These are phyloP conservation scores for Selaginella tamariscina DNA, from an alignment of 75 land plant genomes.

Conservation along the genomic window DNA sequence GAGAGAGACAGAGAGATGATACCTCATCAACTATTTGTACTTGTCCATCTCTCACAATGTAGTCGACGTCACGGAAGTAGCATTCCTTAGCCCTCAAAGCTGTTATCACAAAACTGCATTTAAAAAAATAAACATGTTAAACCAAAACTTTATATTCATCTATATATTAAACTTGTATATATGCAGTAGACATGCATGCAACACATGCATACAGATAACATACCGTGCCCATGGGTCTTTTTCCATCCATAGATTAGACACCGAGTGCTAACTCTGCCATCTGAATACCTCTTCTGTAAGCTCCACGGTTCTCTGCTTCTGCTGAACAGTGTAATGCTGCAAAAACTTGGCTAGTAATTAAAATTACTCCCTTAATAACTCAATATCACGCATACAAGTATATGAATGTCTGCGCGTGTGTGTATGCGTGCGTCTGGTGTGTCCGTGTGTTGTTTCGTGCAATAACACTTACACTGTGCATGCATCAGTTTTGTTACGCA, in stretches of 20 bases:
- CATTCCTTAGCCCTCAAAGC: conserved; percentile 96
- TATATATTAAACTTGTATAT: no score
- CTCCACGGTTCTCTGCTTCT: conserved; percentile 81
- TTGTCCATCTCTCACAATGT: conserved; percentile 85
- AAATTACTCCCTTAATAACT: no score
- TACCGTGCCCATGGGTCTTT: conserved; percentile 89
- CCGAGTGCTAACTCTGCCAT: conserved; percentile 90
- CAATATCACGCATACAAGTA: no score
- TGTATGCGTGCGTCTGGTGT: no score
- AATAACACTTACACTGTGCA: no score
- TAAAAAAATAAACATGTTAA: neutral
- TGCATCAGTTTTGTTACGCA: no score
- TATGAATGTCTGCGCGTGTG: no score
- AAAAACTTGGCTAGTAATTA: neutral
- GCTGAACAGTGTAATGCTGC: conserved; percentile 82
- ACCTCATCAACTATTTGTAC: conserved; percentile 98
- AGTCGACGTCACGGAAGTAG: conserved; percentile 81
- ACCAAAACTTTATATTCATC: neutral
- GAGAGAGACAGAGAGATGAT: neutral
- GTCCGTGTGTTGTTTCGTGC: no score
- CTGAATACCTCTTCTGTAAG: conserved; percentile 82
- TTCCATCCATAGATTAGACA: conserved; percentile 93
- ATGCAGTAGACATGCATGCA: no score
- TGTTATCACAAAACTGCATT: conserved; percentile 75
- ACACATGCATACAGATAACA: no score